Base-by-base conservation (phyloP, 768 basidiomycete genomes). In the Suillus occidentalis region DNA sequence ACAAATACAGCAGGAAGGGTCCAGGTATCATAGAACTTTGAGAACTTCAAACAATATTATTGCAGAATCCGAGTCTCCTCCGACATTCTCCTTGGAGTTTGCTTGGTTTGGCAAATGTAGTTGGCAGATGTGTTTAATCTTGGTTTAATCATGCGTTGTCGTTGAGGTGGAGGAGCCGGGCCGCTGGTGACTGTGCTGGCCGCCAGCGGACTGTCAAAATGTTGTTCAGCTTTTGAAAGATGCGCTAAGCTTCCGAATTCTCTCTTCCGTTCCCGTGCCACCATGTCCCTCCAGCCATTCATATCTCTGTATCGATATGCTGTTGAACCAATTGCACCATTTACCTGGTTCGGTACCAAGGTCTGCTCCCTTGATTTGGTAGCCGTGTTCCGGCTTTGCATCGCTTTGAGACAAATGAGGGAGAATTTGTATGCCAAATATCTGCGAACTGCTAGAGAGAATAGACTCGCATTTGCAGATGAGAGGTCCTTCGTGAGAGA, bases 341-440 rank as follows among this genome's bases (percentile, higher is more conserved):
- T 91, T 70, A 80, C 85, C 22, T 90, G 87, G 87, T 84, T 90
- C 71, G 88, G 86, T 5, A 72, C 85, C 63, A 62, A 75, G 20
- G 78, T 91, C 64, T 86, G 80, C 71, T 84, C 88, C 0, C 80
- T 94, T 37, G 92, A 93, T 73, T 71, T 92, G 62, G 79, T 84
- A 3, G 91, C 87, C 22, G 84, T 87, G 0, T 73, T 92, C 62
- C 84, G 91, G 42, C 84, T 93, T 49, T 91, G 91, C 70, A 71
- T 91, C 61, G 80, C 85, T 34, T 79, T 94, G 42, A 83, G 91
- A 0, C 89, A 91, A 73, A 76, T 92, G 36, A 82, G 86, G 63
- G 89, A 91, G 65, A 70, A 76, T 34, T 64, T 83, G 39, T 72
- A 81, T 60, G 67, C 71, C 3, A 78, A 83, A 66, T 85, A 89